Percentiles rank a stretch among this genome's conserved stretches.
phyloP scores from a whole-genome alignment of 1,139 yeast genomes.

The Debaryomyces subglobosus region DNA sequence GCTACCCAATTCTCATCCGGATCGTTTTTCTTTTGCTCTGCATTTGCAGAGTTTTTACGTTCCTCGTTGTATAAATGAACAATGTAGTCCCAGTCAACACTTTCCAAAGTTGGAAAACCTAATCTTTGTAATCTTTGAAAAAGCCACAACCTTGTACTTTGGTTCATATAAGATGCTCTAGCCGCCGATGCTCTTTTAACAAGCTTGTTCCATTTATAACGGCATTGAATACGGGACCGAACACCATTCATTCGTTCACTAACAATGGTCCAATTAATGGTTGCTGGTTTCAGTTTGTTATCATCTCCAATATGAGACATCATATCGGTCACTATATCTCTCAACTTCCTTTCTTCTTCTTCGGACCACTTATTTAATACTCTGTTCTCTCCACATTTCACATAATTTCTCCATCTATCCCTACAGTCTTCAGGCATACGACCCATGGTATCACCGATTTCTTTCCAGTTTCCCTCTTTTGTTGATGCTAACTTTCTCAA shows the following conservation, averaged over 20 bases:
- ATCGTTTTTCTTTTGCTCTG: constrained; percentile 10
- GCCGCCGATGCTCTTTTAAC: constrained; percentile 59
- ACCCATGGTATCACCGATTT: constrained; percentile 73
- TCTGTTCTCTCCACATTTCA: constrained; percentile 82
- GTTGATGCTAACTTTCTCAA: constrained; percentile 64
- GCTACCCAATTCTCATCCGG: constrained; percentile 28
- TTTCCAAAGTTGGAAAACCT: constrained; percentile 49
- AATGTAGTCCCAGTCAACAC: constrained; percentile 57
- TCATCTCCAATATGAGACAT: constrained; percentile 22
- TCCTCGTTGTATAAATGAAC: constrained; percentile 15
- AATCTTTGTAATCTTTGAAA: constrained; percentile 52
- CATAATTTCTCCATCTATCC: constrained; percentile 93
- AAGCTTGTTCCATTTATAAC: constrained; percentile 91
- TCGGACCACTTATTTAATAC: constrained; percentile 76
- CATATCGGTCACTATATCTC: constrained; percentile 55
- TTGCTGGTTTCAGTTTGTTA: constrained; percentile 23
- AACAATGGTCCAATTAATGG: constrained; percentile 87
- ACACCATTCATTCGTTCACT: constrained; percentile 88
- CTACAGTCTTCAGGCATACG: constrained; percentile 98
- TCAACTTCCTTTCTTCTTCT: constrained; percentile 69
- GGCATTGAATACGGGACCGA: constrained; percentile 88
- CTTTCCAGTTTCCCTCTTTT: constrained; percentile 83
- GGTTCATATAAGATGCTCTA: constrained; percentile 53
- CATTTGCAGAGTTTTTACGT: constrained; percentile 4
- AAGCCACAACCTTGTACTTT: constrained; percentile 60